phyloP scores from a whole-genome alignment of 2,329 filamentous ascomycete species.

The Rutstroemia sydowiana region DNA sequence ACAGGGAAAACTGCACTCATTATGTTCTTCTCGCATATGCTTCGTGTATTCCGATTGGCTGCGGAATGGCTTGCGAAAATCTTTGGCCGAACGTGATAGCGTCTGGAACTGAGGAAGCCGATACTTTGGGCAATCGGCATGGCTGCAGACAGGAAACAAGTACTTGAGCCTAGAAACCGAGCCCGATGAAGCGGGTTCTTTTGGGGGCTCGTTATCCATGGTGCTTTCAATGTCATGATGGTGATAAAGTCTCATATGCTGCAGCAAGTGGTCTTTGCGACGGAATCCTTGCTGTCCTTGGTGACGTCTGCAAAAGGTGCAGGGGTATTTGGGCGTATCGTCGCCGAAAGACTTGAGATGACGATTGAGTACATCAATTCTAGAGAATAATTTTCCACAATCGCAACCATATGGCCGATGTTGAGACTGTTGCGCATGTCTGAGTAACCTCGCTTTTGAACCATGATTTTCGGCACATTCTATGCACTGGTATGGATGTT shows the following conservation, averaged over 20 bases:
- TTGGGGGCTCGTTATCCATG: neutral
- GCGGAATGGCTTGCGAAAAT: conserved; percentile 9
- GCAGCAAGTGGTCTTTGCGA: conserved; percentile 33
- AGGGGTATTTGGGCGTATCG: conserved; percentile 22
- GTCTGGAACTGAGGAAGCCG: conserved; percentile 9
- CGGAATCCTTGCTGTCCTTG: conserved; percentile 31
- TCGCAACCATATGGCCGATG: conserved; percentile 15
- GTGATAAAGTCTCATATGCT: conserved; percentile 34
- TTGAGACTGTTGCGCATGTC: conserved; percentile 11
- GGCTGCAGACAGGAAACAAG: conserved; percentile 12
- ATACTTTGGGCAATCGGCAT: conserved; percentile 10
- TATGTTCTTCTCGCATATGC: conserved; percentile 33
- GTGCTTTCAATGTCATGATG: conserved; percentile 22
- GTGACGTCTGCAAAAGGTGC: conserved; percentile 29
- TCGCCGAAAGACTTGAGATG: conserved; percentile 22
- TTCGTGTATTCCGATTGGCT: conserved; percentile 27
- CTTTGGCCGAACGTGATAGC: conserved; percentile 4
- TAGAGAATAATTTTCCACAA: conserved; percentile 26
- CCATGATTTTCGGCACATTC: conserved; percentile 8
- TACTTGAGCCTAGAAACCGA: neutral
- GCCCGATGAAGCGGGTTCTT: neutral
- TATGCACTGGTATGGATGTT: neutral
- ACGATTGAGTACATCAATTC: conserved; percentile 25
- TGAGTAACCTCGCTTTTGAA: conserved; percentile 12
- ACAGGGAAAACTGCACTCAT: conserved; percentile 31